Evolutionary conservation across 2,329 filamentous ascomycete genomes (phyloP).

Genomic region (Pseudogymnoascus sp.): DNA sequence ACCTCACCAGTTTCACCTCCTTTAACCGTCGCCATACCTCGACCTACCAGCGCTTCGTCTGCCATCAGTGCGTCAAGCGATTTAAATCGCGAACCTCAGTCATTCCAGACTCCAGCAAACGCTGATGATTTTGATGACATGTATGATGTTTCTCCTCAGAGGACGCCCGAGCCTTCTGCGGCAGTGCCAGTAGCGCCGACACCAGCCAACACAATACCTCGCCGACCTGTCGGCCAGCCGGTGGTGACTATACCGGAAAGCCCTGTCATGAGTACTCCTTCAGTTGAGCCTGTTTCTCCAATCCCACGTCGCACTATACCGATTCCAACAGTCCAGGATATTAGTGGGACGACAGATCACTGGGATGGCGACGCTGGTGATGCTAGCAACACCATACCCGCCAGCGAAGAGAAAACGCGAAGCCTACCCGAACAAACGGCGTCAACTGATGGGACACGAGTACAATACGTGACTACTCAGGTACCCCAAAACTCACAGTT

Average conservation of each 20-base stretch:
- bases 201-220: not conserved
- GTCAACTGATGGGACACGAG: not conserved
- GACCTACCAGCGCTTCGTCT: not conserved
- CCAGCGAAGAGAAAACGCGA: not conserved
- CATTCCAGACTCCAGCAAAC: not conserved
- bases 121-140: constrained; percentile 24
- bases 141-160: constrained; percentile 29
- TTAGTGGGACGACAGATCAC: not conserved
- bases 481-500: not conserved
- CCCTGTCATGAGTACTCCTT: not conserved
- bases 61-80: constrained; percentile 2
- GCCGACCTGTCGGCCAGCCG: not conserved
- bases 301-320: not conserved
- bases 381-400: not conserved
- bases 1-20: not conserved
- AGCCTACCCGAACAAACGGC: not conserved
- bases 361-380: not conserved
- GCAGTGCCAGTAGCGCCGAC: not conserved
- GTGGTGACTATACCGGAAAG: not conserved
- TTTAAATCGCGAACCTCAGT: not conserved
- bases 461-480: not conserved
- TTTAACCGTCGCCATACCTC: not conserved
- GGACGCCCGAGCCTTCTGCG: constrained; percentile 21
- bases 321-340: not conserved
- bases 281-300: not conserved